phyloP scores from a whole-genome alignment of 495 filamentous ascomycete genomes.

The Pyrenula aspistea region DNA sequence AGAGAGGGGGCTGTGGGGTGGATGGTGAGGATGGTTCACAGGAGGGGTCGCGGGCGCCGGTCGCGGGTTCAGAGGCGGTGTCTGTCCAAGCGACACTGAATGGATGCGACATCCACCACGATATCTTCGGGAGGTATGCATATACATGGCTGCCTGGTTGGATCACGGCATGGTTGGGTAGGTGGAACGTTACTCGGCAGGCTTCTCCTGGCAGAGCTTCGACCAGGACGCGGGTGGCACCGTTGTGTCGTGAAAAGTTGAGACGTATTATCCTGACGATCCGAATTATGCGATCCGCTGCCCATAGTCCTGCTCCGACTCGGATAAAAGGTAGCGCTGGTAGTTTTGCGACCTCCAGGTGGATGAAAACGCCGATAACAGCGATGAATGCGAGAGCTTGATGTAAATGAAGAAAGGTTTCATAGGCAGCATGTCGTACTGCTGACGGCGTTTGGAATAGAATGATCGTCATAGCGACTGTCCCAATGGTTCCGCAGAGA shows the following conservation, averaged over 20 bases:
- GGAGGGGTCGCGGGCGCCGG: not conserved
- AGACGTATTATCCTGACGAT: conserved; percentile 43
- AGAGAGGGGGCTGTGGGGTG: not conserved
- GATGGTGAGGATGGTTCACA: not conserved
- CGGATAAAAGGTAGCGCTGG: conserved; percentile 50
- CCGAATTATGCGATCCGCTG: conserved; percentile 47
- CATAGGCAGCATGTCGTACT: conserved; percentile 81
- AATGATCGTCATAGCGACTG: conserved; percentile 50
- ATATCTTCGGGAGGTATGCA: conserved; percentile 65
- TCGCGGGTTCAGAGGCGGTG: not conserved
- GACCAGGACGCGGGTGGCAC: conserved; percentile 29
- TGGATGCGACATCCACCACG: conserved; percentile 56
- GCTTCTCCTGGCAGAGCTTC: conserved; percentile 42
- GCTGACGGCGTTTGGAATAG: conserved; percentile 60
- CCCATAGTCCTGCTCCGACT: conserved; percentile 51
- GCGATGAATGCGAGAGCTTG: conserved; percentile 53
- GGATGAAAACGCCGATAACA: conserved; percentile 56
- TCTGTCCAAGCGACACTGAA: conserved; percentile 45
- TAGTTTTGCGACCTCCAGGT: conserved; percentile 49
- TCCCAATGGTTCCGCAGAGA: conserved; percentile 34
- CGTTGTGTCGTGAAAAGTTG: conserved; percentile 33
- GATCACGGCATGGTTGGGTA: conserved; percentile 66
- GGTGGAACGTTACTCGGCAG: conserved; percentile 53
- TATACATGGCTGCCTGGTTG: conserved; percentile 70
- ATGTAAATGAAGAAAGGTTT: conserved; percentile 71